Conservation (phyloP, 148 eudicot species). For the Amaranthus hypochondriacus region DNA sequence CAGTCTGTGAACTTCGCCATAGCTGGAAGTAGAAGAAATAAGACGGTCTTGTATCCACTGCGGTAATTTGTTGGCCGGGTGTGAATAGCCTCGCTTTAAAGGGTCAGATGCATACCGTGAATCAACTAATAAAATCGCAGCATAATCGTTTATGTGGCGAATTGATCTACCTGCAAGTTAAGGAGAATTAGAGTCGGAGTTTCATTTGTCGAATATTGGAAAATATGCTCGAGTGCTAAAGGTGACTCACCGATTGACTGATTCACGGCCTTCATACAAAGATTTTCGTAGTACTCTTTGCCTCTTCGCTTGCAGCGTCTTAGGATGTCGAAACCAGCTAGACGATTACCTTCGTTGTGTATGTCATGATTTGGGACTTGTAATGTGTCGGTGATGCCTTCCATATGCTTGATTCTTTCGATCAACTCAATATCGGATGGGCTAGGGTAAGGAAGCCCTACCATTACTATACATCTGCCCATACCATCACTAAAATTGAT, state of each 20-base stretch:
- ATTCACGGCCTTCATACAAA: slow-evolving; percentile 97
- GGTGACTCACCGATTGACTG: slow-evolving; percentile 82
- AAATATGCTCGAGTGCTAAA: neutral
- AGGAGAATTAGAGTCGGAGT: neutral
- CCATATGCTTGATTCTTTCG: slow-evolving; percentile 87
- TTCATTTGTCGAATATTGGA: neutral
- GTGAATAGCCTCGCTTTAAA: slow-evolving; percentile 46
- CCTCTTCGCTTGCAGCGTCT: slow-evolving; percentile 80
- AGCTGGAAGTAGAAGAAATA: slow-evolving; percentile 42
- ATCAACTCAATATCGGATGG: slow-evolving; percentile 84
- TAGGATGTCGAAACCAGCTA: slow-evolving; percentile 62
- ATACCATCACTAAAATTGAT: slow-evolving; percentile 95
- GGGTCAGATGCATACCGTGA: slow-evolving; percentile 69
- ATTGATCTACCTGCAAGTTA: slow-evolving; percentile 72
- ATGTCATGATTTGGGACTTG: slow-evolving; percentile 22
- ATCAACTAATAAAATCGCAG: slow-evolving; percentile 85
- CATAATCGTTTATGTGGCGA: slow-evolving; percentile 83
- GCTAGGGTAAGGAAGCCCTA: slow-evolving; percentile 92
- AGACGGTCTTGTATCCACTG: slow-evolving; percentile 73
- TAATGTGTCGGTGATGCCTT: slow-evolving; percentile 38
- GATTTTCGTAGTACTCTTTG: slow-evolving; percentile 88
- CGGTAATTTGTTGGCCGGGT: slow-evolving; percentile 75
- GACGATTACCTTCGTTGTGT: slow-evolving; percentile 36
- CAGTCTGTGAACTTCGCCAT: slow-evolving; percentile 74
- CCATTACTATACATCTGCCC: slow-evolving; percentile 94